Evolutionary conservation across 148 eudicot species (phyloP).

Genomic region (Fagopyrum tataricum): DNA sequence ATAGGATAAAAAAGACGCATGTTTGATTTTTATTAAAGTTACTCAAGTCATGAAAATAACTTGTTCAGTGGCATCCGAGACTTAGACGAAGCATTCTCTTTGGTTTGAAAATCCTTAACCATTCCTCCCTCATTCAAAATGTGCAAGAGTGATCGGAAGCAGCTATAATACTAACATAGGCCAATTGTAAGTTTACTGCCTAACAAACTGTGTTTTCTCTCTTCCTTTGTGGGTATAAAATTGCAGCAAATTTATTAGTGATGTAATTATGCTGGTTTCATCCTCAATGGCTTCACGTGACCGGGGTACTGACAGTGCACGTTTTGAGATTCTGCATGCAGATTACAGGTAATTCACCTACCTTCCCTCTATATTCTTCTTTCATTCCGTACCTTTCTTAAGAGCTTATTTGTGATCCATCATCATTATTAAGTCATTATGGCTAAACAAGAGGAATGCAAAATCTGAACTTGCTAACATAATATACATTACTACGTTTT

Average conservation of each 20-base stretch:
- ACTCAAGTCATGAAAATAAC: background rate
- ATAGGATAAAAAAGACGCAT: background rate
- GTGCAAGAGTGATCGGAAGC: background rate
- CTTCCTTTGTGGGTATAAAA: background rate
- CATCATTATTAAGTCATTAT: background rate
- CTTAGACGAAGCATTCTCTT: background rate
- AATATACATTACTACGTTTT: background rate
- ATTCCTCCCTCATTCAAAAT: background rate
- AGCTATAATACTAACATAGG: background rate
- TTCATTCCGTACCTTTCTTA: background rate
- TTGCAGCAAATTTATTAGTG: constrained; percentile 88
- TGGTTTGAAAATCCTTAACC: background rate
- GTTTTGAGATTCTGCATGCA: constrained; percentile 76
- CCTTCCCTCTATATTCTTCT: background rate
- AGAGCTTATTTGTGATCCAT: constrained; percentile 2
- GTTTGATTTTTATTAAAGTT: background rate
- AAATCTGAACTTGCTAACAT: background rate
- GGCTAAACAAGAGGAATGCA: background rate
- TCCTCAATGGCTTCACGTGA: constrained; percentile 72
- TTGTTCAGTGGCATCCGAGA: background rate
- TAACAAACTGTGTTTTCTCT: constrained; percentile 1
- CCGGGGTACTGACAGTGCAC: constrained; percentile 80
- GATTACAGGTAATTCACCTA: constrained; percentile 50
- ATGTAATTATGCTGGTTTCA: constrained; percentile 68
- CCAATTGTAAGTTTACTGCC: background rate